These are phyloP conservation scores for Coleophoma cylindrospora DNA, from an alignment of 2,329 filamentous ascomycete species.

Conservation along the genomic window DNA sequence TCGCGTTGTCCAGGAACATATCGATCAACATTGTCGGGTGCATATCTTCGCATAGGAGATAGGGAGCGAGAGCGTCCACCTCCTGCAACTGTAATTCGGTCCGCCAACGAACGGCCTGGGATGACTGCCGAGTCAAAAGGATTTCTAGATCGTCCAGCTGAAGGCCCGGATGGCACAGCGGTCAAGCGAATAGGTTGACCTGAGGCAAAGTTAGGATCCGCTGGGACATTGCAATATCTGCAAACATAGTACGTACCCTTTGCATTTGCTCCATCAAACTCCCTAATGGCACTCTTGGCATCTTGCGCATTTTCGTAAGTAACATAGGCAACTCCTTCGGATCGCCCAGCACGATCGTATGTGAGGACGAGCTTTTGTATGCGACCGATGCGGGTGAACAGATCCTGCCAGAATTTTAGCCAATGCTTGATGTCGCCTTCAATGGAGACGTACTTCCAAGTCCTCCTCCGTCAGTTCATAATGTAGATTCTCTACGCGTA, in stretches of 20 bases:
- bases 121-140: constrained; percentile 51
- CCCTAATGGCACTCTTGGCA: constrained; percentile 67
- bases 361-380: constrained; percentile 64
- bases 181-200: constrained; percentile 77
- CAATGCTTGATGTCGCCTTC: neutral
- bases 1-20: constrained; percentile 34
- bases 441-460: constrained; percentile 54
- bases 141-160: constrained; percentile 38
- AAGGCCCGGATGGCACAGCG: constrained; percentile 50
- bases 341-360: constrained; percentile 86
- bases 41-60: constrained; percentile 37
- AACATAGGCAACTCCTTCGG: constrained; percentile 78
- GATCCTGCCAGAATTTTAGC: constrained; percentile 47
- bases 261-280: constrained; percentile 88
- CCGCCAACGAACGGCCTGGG: constrained; percentile 52
- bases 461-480: constrained; percentile 87
- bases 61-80: constrained; percentile 55
- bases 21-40: constrained; percentile 27
- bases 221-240: too few species aligned
- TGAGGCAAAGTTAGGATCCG: constrained; percentile 18
- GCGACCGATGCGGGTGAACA: constrained; percentile 75
- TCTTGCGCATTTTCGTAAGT: constrained; percentile 70
- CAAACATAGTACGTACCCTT: constrained; percentile 49
- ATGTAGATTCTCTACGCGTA: constrained; percentile 86
- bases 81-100: constrained; percentile 50